Percentiles rank a stretch among this genome's conserved stretches.
These are phyloP conservation scores for Fusarium pseudograminearum DNA, from an alignment of 2,329 filamentous ascomycete species.

Conservation along the genomic window DNA sequence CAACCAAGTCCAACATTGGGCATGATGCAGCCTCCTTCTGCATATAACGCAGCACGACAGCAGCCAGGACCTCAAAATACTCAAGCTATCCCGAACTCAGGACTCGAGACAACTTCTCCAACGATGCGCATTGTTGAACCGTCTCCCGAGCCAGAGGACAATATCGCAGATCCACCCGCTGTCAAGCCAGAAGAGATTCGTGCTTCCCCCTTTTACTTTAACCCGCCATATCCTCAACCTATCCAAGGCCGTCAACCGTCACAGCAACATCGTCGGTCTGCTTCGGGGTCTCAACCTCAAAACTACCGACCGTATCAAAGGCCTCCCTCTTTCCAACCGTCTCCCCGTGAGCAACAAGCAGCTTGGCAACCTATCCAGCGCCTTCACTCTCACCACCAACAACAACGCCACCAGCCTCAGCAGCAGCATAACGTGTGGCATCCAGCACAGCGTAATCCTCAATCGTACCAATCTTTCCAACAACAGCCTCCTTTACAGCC, in stretches of 20 bases:
- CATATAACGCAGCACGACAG: slow-evolving; percentile 11
- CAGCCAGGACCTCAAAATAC: slow-evolving; percentile 12
- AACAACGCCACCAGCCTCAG: slow-evolving; percentile 36
- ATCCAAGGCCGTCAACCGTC: slow-evolving; percentile 29
- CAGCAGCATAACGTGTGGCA: slow-evolving; percentile 34
- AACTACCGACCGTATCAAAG: slow-evolving; percentile 35
- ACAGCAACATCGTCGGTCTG: slow-evolving; percentile 34
- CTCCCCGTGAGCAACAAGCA: slow-evolving; percentile 35
- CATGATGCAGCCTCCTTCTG: slow-evolving; percentile 42
- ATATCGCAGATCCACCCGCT: slow-evolving; percentile 29
- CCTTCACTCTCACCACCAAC: slow-evolving; percentile 38
- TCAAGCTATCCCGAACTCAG: slow-evolving; percentile 38
- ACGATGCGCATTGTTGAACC: slow-evolving; percentile 56
- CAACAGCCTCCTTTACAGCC: slow-evolving; percentile 36
- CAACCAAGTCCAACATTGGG: slow-evolving; percentile 60
- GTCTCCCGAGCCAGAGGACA: slow-evolving; percentile 50
- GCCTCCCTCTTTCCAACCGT: slow-evolving; percentile 31
- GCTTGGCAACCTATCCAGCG: slow-evolving; percentile 27
- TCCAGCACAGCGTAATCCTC: slow-evolving; percentile 29
- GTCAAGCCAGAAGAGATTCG: slow-evolving; percentile 18
- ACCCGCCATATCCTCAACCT: slow-evolving; percentile 44
- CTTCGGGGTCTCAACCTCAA: slow-evolving; percentile 26
- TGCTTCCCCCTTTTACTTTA: slow-evolving; percentile 41
- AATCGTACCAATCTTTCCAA: slow-evolving; percentile 42
- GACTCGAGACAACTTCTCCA: slow-evolving; percentile 47